These are phyloP conservation scores for Exsudoporus frostii DNA, from an alignment of 768 basidiomycete genomes.

Conservation along the genomic window DNA sequence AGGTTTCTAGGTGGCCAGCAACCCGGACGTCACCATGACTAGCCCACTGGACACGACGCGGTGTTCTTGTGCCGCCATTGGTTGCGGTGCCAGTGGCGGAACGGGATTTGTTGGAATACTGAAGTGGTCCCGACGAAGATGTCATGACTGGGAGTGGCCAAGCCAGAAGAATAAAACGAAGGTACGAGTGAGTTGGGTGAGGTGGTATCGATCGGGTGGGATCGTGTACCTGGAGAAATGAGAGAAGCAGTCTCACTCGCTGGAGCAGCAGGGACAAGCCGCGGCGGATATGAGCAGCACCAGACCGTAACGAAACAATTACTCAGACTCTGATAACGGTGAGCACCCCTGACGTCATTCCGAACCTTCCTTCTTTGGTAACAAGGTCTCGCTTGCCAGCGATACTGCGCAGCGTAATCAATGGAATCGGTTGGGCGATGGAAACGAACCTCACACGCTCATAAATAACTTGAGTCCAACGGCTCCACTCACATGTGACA, in stretches of 20 bases:
- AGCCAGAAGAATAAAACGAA: too few relatives aligned
- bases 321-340: neutral
- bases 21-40: conserved; percentile 24
- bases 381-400: neutral
- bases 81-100: conserved; percentile 18
- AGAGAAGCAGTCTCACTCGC: neutral
- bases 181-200: too few relatives aligned
- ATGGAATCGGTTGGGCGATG: too few relatives aligned
- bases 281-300: conserved; percentile 1
- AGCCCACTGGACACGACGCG: conserved; percentile 54
- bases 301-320: conserved; percentile 4
- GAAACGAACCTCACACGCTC: too few relatives aligned
- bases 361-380: conserved; percentile 10
- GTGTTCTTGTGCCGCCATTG: conserved; percentile 39
- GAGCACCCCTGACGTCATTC: conserved; percentile 25
- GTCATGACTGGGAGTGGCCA: too few relatives aligned
- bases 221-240: neutral
- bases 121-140: conserved; percentile 2
- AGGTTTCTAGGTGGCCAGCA: neutral
- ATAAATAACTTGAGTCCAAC: too few relatives aligned
- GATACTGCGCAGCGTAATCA: neutral
- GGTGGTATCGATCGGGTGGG: conserved; percentile 6
- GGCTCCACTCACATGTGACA: too few relatives aligned
- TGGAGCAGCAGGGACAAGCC: too few relatives aligned
- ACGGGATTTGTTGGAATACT: conserved; percentile 8